Evolutionary conservation across 305 asterid species (phyloP).

Genomic region (Solanum hybrid): DNA sequence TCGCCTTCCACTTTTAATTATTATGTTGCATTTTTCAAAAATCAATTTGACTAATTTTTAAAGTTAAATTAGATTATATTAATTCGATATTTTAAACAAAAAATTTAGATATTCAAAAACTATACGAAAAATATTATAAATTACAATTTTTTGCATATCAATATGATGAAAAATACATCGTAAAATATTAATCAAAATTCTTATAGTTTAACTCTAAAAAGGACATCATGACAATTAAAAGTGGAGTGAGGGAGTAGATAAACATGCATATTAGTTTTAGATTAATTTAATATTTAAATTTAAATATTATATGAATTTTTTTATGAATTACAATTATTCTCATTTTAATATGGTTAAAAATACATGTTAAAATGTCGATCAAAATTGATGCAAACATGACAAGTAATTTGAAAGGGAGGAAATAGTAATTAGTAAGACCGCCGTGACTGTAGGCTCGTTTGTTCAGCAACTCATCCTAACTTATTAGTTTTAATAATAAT

Average conservation of each 20-base stretch:
- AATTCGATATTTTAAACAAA: too few relatives aligned
- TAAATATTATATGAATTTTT: neutral
- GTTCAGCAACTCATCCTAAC: conserved; percentile 1
- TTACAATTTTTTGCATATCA: too few relatives aligned
- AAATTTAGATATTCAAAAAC: too few relatives aligned
- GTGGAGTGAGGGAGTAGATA: too few relatives aligned
- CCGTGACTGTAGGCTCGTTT: neutral
- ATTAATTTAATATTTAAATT: neutral
- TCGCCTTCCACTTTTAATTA: too few relatives aligned
- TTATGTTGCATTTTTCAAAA: fast-evolving
- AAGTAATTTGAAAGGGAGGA: neutral
- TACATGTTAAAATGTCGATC: neutral
- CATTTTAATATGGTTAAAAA: neutral
- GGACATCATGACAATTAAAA: too few relatives aligned
- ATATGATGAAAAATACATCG: too few relatives aligned
- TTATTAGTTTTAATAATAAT: neutral
- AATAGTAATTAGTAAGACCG: neutral
- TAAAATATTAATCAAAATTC: too few relatives aligned
- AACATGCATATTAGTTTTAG: neutral
- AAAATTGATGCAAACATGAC: neutral
- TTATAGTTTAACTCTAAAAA: too few relatives aligned
- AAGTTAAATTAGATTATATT: too few relatives aligned
- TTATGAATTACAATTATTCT: neutral
- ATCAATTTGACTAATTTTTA: neutral
- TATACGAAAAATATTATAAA: too few relatives aligned